These are phyloP conservation scores for Colletotrichum sp. DNA, from an alignment of 2,329 filamentous ascomycete genomes.

Conservation along the genomic window DNA sequence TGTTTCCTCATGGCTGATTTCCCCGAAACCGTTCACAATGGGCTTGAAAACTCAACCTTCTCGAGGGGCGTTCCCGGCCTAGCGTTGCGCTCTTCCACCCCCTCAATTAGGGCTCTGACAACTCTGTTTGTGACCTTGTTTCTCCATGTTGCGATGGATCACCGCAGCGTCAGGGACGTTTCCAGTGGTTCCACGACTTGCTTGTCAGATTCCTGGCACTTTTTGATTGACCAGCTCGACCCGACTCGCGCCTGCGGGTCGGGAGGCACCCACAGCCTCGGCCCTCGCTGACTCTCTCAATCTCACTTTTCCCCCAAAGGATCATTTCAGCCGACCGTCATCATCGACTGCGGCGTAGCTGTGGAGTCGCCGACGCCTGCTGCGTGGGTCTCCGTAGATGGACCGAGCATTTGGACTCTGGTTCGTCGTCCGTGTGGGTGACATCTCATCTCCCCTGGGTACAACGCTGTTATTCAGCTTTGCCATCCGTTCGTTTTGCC, in stretches of 20 bases:
- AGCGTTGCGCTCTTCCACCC: background rate
- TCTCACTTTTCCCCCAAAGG: background rate
- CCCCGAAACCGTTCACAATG: background rate
- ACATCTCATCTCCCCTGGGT: slow-evolving; percentile 12
- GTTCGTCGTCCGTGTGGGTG: background rate
- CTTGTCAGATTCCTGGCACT: slow-evolving; percentile 14
- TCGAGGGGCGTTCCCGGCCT: background rate
- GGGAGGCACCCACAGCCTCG: background rate
- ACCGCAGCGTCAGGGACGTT: background rate
- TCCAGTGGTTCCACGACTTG: slow-evolving; percentile 10
- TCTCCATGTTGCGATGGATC: background rate
- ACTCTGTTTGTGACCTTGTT: background rate
- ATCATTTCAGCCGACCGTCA: background rate
- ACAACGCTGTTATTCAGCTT: background rate
- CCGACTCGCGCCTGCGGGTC: slow-evolving; percentile 2
- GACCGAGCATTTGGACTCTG: background rate
- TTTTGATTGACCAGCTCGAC: slow-evolving; percentile 7
- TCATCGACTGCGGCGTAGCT: background rate
- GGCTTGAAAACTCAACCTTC: background rate
- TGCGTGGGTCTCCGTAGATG: slow-evolving; percentile 16
- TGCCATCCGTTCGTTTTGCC: slow-evolving; percentile 2
- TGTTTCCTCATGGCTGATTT: background rate
- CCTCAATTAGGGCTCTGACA: background rate
- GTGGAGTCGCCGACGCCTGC: slow-evolving; percentile 1
- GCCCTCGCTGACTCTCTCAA: background rate